These are phyloP conservation scores for Pythium aphanidermatum DNA, from an alignment of 352 stramenopile species.

Conservation along the genomic window DNA sequence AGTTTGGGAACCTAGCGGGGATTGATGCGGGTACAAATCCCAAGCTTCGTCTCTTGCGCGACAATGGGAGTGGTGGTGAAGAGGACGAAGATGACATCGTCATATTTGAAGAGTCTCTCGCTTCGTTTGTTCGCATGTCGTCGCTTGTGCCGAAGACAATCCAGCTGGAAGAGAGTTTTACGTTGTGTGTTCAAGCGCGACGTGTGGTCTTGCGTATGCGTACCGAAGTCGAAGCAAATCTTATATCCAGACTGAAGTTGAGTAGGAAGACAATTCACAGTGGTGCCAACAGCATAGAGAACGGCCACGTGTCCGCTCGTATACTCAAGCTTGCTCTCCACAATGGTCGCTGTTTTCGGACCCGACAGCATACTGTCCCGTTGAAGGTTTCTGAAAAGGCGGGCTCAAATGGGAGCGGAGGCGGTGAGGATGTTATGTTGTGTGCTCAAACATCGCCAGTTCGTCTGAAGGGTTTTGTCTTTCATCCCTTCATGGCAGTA, in stretches of 20 bases:
- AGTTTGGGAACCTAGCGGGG: conserved; percentile 61
- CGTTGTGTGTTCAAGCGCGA: conserved; percentile 39
- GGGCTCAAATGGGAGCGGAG: neutral
- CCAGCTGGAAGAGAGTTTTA: conserved; percentile 52
- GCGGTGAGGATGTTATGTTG: conserved; percentile 59
- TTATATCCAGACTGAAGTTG: conserved; percentile 55
- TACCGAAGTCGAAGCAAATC: conserved; percentile 57
- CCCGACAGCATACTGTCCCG: conserved; percentile 50
- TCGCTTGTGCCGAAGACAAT: conserved; percentile 58
- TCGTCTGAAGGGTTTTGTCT: conserved; percentile 66
- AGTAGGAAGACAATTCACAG: conserved; percentile 50
- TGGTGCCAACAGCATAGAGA: conserved; percentile 37
- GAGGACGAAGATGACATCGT: conserved; percentile 29
- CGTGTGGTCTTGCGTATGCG: conserved; percentile 65
- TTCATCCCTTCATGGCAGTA: conserved; percentile 72
- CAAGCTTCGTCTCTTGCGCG: conserved; percentile 34
- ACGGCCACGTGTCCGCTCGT: conserved; percentile 60
- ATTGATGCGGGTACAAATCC: conserved; percentile 63
- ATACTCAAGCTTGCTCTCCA: conserved; percentile 85
- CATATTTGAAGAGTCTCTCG: conserved; percentile 44
- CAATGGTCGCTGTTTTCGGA: conserved; percentile 82
- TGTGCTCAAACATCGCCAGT: conserved; percentile 32
- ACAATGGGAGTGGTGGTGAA: conserved; percentile 1
- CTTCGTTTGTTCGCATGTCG: conserved; percentile 49
- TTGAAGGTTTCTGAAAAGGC: conserved; percentile 49